A percentile compares a stretch with the other conserved stretches of the same genome.
phyloP scores from a whole-genome alignment of 2,329 filamentous ascomycete species.

The Paraphaeosphaeria minitans region DNA sequence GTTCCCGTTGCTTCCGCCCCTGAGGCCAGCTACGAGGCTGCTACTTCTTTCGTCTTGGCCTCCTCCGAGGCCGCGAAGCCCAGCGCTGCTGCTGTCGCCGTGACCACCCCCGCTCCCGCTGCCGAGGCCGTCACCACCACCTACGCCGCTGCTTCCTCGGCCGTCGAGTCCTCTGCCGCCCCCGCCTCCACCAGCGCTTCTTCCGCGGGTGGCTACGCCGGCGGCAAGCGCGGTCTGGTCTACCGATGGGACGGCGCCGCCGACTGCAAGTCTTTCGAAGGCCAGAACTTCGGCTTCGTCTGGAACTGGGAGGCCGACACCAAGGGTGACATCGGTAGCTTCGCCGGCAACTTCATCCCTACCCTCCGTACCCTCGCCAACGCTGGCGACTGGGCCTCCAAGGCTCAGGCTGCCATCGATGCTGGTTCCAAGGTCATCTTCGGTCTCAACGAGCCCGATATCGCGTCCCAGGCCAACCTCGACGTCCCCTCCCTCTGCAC shows the following conservation, averaged over 20 bases:
- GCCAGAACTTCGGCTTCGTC: conserved; percentile 60
- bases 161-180: conserved; percentile 18
- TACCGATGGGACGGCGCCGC: conserved; percentile 62
- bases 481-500: conserved; percentile 37
- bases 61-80: conserved; percentile 4
- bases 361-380: conserved; percentile 47
- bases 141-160: conserved; percentile 13
- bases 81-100: not conserved
- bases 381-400: conserved; percentile 32
- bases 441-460: conserved; percentile 49
- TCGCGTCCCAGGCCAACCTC: conserved; percentile 40
- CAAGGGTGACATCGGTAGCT: conserved; percentile 47
- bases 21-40: conserved; percentile 8
- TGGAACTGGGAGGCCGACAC: conserved; percentile 68
- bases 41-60: conserved; percentile 17
- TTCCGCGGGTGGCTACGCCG: conserved; percentile 29
- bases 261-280: conserved; percentile 59
- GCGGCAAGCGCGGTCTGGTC: conserved; percentile 68
- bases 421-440: conserved; percentile 43
- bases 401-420: conserved; percentile 49
- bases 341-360: conserved; percentile 63
- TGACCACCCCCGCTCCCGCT: conserved; percentile 2
- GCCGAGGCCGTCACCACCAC: conserved; percentile 3
- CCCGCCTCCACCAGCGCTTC: conserved; percentile 29
- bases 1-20: too few species aligned